phyloP scores from a whole-genome alignment of 768 basidiomycete genomes.

The Tylopilus sp. region DNA sequence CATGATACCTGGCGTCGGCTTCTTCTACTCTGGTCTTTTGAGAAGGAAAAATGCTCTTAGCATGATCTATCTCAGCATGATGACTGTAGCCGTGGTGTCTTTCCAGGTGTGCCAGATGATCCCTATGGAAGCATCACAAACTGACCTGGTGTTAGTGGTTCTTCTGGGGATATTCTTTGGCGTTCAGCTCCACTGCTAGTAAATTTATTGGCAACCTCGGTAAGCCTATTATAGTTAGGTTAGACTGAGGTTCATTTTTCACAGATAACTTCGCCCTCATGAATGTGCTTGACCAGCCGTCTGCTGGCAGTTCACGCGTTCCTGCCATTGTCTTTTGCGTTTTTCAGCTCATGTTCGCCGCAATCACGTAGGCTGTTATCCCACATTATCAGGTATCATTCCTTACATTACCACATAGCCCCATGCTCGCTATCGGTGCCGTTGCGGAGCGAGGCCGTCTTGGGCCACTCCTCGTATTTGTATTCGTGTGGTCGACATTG shows the following conservation, averaged over 20 bases:
- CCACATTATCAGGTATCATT: background rate
- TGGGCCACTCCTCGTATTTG: conserved; percentile 83
- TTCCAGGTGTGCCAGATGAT: conserved; percentile 76
- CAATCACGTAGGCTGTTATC: conserved; percentile 61
- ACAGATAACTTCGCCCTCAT: conserved; percentile 81
- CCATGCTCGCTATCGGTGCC: conserved; percentile 88
- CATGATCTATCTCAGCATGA: conserved; percentile 81
- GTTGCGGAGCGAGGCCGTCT: conserved; percentile 87
- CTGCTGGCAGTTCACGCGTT: conserved; percentile 65
- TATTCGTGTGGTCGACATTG: conserved; percentile 84
- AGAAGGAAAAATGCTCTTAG: conserved; percentile 91
- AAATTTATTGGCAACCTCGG: conserved; percentile 85
- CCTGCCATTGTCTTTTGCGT: conserved; percentile 77
- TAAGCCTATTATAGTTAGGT: conserved; percentile 32
- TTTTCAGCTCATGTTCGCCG: conserved; percentile 90
- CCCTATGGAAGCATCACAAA: too few relatives aligned
- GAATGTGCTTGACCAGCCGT: conserved; percentile 71
- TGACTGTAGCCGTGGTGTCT: conserved; percentile 72
- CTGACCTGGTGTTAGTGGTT: conserved; percentile 63
- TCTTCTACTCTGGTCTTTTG: conserved; percentile 88
- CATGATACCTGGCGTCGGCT: conserved; percentile 84
- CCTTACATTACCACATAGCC: conserved; percentile 39
- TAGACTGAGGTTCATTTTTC: background rate
- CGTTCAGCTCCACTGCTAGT: conserved; percentile 76
- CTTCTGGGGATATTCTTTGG: conserved; percentile 94